Evolutionary conservation across 768 basidiomycete genomes (phyloP), one percentile per base, ranked within the genome.

Genomic region (Agrocybe praecox): DNA sequence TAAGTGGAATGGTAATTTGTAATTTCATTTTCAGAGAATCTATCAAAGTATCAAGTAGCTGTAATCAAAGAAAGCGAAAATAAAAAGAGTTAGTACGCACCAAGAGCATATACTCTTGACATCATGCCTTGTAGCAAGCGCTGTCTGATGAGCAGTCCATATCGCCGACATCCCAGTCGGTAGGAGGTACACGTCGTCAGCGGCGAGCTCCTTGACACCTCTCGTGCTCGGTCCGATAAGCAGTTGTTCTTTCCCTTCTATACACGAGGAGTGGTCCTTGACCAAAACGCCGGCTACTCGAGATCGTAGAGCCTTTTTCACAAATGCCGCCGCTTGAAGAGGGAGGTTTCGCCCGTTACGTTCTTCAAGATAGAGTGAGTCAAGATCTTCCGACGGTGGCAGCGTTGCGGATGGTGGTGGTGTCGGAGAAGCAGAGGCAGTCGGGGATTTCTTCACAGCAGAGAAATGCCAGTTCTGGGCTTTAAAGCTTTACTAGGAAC

Each of bases 131-230:
- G 75, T 79, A 22, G 75, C 69, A 56, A 86, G 74, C 6, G 82
- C 82, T 9, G 94, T 75, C 61, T 90, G 83, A 67, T 97, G 94
- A 0, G 94, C 87, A 65, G 81, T 89, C 91, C 92, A 99, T 50
- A 99, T 96, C 1, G 96, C 95, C 32, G 88, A 74, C 96, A 99
- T 98, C n/a, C n/a, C n/a, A n/a, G n/a, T n/a, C n/a, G n/a, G n/a
- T n/a, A n/a, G n/a, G n/a, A n/a, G n/a, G n/a, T n/a, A n/a, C n/a
- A n/a, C n/a, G n/a, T n/a, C n/a, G n/a, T n/a, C n/a, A n/a, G n/a
- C n/a, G n/a, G n/a, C n/a, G n/a, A n/a, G n/a, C n/a, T n/a, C n/a
- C n/a, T n/a, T n/a, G n/a, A n/a, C n/a, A n/a, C n/a, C n/a, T n/a
- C n/a, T n/a, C n/a, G n/a, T n/a, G n/a, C n/a, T n/a, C n/a, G n/a